Percentiles rank a stretch among this genome's conserved stretches.
Evolutionary conservation across 208 protist species (phyloP).

Genomic region (Trypanosoma melophagium): DNA sequence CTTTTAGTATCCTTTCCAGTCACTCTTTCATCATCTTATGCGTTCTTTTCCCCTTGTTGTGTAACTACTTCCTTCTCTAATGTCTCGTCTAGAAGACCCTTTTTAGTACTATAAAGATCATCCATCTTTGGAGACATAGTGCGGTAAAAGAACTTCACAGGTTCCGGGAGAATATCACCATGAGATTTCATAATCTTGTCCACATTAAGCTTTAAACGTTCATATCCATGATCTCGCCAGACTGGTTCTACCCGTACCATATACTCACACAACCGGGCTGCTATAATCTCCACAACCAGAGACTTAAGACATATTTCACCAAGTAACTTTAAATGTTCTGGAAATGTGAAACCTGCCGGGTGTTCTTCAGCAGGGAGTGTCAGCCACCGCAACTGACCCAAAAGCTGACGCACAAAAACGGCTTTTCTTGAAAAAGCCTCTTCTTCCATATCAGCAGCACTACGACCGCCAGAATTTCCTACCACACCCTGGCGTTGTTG

Average conservation of each 20-base stretch:
- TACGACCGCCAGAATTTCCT: slow-evolving; percentile 10
- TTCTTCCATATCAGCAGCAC: slow-evolving; percentile 62
- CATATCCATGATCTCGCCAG: slow-evolving; percentile 79
- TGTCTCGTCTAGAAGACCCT: slow-evolving; percentile 25
- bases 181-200: slow-evolving; percentile 29
- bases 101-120: slow-evolving; percentile 58
- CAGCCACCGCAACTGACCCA: slow-evolving; percentile 89
- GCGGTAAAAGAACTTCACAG: slow-evolving; percentile 63
- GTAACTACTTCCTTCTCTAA: slow-evolving; percentile 26
- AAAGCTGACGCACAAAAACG: slow-evolving; percentile 80
- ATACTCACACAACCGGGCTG: slow-evolving; percentile 86
- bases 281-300: slow-evolving; percentile 80
- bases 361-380: slow-evolving; percentile 68
- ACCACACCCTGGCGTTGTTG: slow-evolving; percentile 10
- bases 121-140: slow-evolving; percentile 55
- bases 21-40: neutral
- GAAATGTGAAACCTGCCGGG: slow-evolving; percentile 81
- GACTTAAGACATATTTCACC: slow-evolving; percentile 80
- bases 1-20: neutral
- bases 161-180: slow-evolving; percentile 59
- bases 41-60: neutral
- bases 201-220: slow-evolving; percentile 64
- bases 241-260: slow-evolving; percentile 88
- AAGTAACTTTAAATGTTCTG: slow-evolving; percentile 70
- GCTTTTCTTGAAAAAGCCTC: slow-evolving; percentile 89